Percentiles rank a stretch among this genome's conserved stretches.
These are phyloP conservation scores for Leccinum arenicola DNA, from an alignment of 768 basidiomycete species.

Conservation along the genomic window DNA sequence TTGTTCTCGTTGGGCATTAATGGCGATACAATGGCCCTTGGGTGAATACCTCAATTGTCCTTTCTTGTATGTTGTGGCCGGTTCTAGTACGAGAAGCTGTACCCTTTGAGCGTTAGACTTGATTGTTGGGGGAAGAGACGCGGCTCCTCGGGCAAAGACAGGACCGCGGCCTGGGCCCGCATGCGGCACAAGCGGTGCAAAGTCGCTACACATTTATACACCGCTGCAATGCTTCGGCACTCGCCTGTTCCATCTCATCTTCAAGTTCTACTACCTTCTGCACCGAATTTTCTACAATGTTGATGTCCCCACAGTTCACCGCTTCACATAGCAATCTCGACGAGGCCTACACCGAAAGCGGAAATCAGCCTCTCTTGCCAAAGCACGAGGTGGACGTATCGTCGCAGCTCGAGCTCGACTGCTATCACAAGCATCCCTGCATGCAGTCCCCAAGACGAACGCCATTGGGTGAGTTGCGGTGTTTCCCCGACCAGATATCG, in stretches of 20 bases:
- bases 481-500: not conserved
- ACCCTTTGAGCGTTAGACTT: conserved; percentile 4
- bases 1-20: not conserved
- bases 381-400: conserved; percentile 20
- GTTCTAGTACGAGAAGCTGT: conserved; percentile 4
- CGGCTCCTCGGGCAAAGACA: conserved; percentile 6
- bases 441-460: conserved; percentile 10
- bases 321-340: not conserved
- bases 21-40: conserved; percentile 1
- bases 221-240: conserved; percentile 2
- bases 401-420: conserved; percentile 18
- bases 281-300: conserved; percentile 5
- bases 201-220: conserved; percentile 26
- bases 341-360: conserved; percentile 9
- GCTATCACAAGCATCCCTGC: conserved; percentile 17
- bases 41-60: conserved; percentile 13
- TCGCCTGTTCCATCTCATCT: conserved; percentile 13
- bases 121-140: not conserved
- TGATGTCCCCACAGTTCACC: conserved; percentile 21
- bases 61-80: conserved; percentile 9
- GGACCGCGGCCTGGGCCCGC: conserved; percentile 11
- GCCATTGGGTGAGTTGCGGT: conserved; percentile 26
- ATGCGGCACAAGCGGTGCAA: conserved; percentile 27
- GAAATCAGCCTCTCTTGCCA: conserved; percentile 14
- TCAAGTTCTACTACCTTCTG: conserved; percentile 4